Evolutionary conservation across 495 filamentous ascomycete genomes (phyloP), one percentile per base, ranked within the genome.

Genomic region (Neohortaea acidophila): DNA sequence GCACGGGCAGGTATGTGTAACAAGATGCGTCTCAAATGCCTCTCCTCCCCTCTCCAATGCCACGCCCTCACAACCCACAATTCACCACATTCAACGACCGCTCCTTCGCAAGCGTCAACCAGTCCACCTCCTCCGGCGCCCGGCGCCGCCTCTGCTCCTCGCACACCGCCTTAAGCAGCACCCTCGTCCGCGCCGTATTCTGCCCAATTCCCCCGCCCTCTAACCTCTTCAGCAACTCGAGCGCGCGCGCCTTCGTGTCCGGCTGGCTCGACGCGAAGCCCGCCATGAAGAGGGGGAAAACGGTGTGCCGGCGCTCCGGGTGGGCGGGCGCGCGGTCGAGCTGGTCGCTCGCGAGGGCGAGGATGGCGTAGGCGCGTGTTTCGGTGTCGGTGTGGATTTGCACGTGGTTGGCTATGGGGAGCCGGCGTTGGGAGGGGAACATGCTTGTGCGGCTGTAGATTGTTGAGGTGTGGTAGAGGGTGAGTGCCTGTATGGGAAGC

Each of bases 261-360:
- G 53, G 52, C 14, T 59, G 56, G 6, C 50, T 52, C 0, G 64
- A 49, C 0, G 64, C 64, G 27, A 64, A 59, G 7, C 70, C 72
- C 0, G 70, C 63, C 36, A 77, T 61, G 51, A 75, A 75, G 0
- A 75, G 49, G 0, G 72, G 70, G 49, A 77, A 74, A 0, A 69
- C 57, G 22, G 69, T 43, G 39, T 69, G 68, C 14, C 62, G 60
- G 5, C 56, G 63, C 30, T 68, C 63, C 14, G 52, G 43, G n/a
- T 54, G 53, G 46, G 45, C 2, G 39, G 34, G 8, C 24, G 24
- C 24, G 24, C 8, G 41, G 8, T 48, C 46, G 6, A 59, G 38
- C 2, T 63, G 49, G 2, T 36, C 36, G 25, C 62, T 59, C 4
- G 61, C 63, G 11, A 66, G 48, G 12, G 59, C 61, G 5, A 74